Base-by-base conservation (phyloP, 208 protist species). In the Leishmania major region DNA sequence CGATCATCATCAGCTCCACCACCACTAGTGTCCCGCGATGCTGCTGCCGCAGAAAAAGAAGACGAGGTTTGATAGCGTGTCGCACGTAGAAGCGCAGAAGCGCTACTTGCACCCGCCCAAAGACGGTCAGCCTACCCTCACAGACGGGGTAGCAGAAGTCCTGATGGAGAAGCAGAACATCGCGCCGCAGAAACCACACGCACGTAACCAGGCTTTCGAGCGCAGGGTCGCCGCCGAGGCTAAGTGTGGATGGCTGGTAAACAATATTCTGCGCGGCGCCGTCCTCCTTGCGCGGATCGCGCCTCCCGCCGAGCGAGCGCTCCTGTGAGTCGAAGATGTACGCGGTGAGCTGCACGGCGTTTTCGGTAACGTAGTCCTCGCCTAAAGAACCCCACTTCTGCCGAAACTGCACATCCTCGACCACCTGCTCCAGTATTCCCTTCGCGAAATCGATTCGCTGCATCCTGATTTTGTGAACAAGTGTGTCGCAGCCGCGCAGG, bases 131-230 rank as follows among this genome's bases (percentile, higher is more conserved):
- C 37, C 72, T 78, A 11, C 75, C 90, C 64, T 91, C 90, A 72
- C 90, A 93, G 43, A 90, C 40, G 3, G 81, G 37, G 73, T 84
- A 85, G 81, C 90, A 93, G 43, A 89, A 88, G 0, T 75, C 62
- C 28, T 64, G 57, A 70, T 91, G 90, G 7, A 84, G 74, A 66
- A 55, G 60, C 71, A 83, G 80, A 25, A 89, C 47, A 37, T 84
- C 82, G 7, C 82, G 79, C 11, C 83, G 75, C 51, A 86, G 75
- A 71, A 86, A 91, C 87, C 89, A 91, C 51, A 83, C 69, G 3
- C 79, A 35, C 25, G 81, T 79, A 62, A 82, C 53, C 8, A 86
- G 51, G 15, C 40, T 73, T 45, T 81, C 82, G 40, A 77, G 22
- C 49, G 45, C 69, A 19, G 78, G 82, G 60, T 85, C 82, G n/a